phyloP scores from a whole-genome alignment of 345 rosid species.

The Trapa bicornis region DNA sequence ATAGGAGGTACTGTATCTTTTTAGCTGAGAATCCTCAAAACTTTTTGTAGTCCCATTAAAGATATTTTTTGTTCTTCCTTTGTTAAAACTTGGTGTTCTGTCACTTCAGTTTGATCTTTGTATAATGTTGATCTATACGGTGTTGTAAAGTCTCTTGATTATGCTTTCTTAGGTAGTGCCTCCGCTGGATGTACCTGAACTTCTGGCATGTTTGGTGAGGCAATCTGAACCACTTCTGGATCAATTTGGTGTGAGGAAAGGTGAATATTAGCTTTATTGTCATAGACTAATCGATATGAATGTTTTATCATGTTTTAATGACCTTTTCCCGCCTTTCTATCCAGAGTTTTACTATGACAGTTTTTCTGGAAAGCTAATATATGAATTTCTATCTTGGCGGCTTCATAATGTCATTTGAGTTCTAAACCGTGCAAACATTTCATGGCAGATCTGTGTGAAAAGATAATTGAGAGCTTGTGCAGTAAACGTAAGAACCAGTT shows the following conservation, averaged over 20 bases:
- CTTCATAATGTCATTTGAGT: neutral
- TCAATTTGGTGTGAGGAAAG: conserved; percentile 79
- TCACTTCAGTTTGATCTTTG: neutral
- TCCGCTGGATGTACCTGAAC: conserved; percentile 77
- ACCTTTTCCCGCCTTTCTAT: neutral
- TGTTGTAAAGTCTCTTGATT: neutral
- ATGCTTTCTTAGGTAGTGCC: conserved; percentile 55
- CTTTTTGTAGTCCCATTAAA: neutral
- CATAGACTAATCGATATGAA: no score
- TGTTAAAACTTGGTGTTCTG: conserved; percentile 8
- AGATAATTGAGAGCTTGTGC: conserved; percentile 72
- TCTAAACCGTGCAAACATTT: neutral
- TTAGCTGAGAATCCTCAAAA: conserved; percentile 6
- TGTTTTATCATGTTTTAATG: neutral
- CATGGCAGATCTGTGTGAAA: conserved; percentile 65
- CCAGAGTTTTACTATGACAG: neutral
- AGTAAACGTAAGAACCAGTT: conserved; percentile 70
- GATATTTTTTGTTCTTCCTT: neutral
- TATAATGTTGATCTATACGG: conserved; percentile 1
- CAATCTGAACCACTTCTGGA: conserved; percentile 87
- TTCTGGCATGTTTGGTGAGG: conserved; percentile 77
- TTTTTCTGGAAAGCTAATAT: neutral
- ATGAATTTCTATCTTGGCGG: no score
- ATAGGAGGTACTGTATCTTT: neutral
- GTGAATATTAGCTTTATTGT: conserved; percentile 17